These are phyloP conservation scores for Kodamaea fukazawae DNA, from an alignment of 805 yeast genomes.

Conservation along the genomic window DNA sequence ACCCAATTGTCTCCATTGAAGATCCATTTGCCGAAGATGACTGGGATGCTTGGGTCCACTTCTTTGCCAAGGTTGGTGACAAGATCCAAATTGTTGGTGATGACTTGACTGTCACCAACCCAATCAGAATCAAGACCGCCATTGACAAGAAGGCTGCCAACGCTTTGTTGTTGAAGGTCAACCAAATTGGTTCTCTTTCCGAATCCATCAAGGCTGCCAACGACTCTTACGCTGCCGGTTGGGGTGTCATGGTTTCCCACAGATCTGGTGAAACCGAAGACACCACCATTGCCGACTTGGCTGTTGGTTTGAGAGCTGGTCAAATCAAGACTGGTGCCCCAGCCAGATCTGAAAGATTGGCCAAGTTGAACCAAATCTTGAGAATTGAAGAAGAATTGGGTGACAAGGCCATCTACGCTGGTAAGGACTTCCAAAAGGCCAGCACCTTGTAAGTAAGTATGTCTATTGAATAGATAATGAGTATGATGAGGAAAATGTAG, in stretches of 20 bases:
- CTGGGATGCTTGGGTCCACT: constrained; percentile 97
- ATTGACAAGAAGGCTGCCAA: constrained; percentile 94
- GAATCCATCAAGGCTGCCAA: constrained; percentile 97
- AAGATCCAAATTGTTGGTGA: constrained; percentile 91
- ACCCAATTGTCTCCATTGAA: constrained; percentile 98
- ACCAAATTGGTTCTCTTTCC: constrained; percentile 96
- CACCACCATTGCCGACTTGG: constrained; percentile 94
- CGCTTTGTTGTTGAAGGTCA: constrained; percentile 93
- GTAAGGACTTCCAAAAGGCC: constrained; percentile 76
- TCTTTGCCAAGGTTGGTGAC: constrained; percentile 65
- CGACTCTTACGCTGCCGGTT: constrained; percentile 90
- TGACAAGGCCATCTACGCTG: constrained; percentile 95
- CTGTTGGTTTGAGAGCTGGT: constrained; percentile 97
- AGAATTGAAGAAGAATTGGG: constrained; percentile 99
- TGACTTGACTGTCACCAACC: constrained; percentile 98
- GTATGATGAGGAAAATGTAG: neutral
- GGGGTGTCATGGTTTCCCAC: constrained; percentile 99
- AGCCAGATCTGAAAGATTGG: constrained; percentile 99
- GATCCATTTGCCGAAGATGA: constrained; percentile 99
- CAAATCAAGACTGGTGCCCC: constrained; percentile 99
- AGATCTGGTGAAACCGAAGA: constrained; percentile 99
- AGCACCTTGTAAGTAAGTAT: constrained; percentile 39
- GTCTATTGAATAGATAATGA: constrained; percentile 10
- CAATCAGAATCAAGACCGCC: constrained; percentile 89
- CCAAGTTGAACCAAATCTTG: constrained; percentile 96